Conservation (phyloP, 1,284 basidiomycete species). For the Cerioporus squamosus region DNA sequence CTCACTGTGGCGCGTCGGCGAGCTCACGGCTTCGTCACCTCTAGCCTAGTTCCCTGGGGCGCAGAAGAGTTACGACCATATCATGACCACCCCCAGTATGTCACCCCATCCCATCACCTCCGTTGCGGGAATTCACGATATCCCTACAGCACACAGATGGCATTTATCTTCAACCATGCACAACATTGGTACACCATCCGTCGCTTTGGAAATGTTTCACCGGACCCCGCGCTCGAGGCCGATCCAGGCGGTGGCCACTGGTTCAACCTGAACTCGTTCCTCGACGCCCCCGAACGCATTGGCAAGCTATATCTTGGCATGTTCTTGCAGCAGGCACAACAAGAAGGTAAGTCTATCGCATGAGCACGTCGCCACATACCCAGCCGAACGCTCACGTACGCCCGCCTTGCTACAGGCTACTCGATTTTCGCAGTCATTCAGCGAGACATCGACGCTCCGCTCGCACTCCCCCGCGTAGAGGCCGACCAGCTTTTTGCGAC, state of each 20-base stretch:
- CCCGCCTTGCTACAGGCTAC: constrained; percentile 61
- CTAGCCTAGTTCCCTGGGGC: constrained; percentile 79
- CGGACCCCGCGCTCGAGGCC: constrained; percentile 37
- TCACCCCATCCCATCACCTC: not conserved
- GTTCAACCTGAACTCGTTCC: constrained; percentile 91
- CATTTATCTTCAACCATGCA: constrained; percentile 86
- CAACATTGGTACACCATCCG: constrained; percentile 92
- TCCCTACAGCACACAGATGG: constrained; percentile 71
- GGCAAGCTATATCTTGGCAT: constrained; percentile 83
- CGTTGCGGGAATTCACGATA: not conserved
- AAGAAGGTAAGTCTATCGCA: constrained; percentile 58
- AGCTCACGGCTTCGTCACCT: not conserved
- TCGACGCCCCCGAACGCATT: constrained; percentile 79
- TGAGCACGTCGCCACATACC: not conserved
- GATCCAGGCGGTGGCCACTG: constrained; percentile 70
- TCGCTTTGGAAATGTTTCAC: constrained; percentile 67
- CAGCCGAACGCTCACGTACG: not conserved
- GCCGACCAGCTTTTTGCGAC: constrained; percentile 69
- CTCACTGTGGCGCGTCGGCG: not conserved
- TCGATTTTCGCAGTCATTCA: constrained; percentile 84
- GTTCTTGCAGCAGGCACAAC: constrained; percentile 86
- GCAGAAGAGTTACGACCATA: constrained; percentile 80
- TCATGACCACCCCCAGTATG: constrained; percentile 81
- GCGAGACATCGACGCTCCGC: constrained; percentile 47
- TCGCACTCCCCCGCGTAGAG: constrained; percentile 62